Evolutionary conservation across 495 filamentous ascomycete species (phyloP).

Genomic region (Aspergillus campestris): DNA sequence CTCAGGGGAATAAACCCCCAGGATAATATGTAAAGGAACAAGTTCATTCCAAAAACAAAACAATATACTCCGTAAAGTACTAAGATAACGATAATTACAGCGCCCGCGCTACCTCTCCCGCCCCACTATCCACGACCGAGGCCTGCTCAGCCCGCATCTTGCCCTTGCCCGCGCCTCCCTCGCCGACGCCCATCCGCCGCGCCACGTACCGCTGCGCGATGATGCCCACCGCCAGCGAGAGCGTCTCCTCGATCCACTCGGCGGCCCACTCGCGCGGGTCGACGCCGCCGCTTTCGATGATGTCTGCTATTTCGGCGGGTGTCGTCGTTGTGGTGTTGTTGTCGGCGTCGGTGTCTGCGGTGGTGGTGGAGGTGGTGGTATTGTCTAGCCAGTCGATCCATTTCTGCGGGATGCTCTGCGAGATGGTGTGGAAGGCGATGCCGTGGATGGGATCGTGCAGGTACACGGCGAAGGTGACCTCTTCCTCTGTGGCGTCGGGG

Average conservation of each 20-base stretch:
- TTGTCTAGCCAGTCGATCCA: constrained; percentile 88
- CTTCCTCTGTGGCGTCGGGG: constrained; percentile 41
- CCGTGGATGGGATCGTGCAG: constrained; percentile 88
- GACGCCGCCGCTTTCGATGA: constrained; percentile 79
- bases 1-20: too few species aligned
- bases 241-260: constrained; percentile 90
- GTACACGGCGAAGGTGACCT: constrained; percentile 80
- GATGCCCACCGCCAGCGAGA: constrained; percentile 71
- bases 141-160: constrained; percentile 73
- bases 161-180: constrained; percentile 59
- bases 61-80: constrained; percentile 8
- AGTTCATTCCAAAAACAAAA: background rate
- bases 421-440: constrained; percentile 77
- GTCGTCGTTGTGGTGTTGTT: constrained; percentile 38
- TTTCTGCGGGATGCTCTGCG: constrained; percentile 72
- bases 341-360: constrained; percentile 23
- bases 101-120: constrained; percentile 75
- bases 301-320: constrained; percentile 79
- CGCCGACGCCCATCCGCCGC: constrained; percentile 88
- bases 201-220: constrained; percentile 97
- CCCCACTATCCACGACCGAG: constrained; percentile 59
- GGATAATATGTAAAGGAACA: too few species aligned
- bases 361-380: constrained; percentile 45
- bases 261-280: constrained; percentile 95
- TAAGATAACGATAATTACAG: constrained; percentile 22